A percentile compares a stretch with the other conserved stretches of the same genome.
Conservation (phyloP, 305 asterid species). For the Striga hermonthica region DNA sequence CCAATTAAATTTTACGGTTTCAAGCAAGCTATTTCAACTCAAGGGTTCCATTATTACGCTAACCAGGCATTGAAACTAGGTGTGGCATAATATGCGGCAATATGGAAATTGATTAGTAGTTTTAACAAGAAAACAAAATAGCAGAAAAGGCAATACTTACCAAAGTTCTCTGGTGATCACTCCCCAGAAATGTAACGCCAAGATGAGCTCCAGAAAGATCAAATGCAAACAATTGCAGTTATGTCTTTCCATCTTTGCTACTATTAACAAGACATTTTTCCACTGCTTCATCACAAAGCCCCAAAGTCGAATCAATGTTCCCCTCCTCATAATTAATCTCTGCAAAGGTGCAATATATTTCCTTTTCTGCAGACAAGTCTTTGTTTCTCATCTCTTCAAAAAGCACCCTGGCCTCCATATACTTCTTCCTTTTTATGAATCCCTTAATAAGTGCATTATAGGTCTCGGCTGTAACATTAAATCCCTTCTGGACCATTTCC, state of each 20-base stretch:
- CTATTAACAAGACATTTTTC: constrained; percentile 50
- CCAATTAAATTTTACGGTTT: background rate
- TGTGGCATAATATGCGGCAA: constrained; percentile 9
- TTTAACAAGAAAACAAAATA: constrained; percentile 12
- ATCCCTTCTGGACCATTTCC: constrained; percentile 72
- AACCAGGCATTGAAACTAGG: background rate
- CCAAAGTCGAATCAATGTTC: constrained; percentile 62
- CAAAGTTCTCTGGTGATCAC: constrained; percentile 24
- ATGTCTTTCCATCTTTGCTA: constrained; percentile 36
- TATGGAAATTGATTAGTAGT: constrained; percentile 12
- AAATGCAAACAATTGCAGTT: constrained; percentile 19
- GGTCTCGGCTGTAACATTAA: constrained; percentile 47
- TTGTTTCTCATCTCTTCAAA: constrained; percentile 81
- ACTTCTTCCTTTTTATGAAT: constrained; percentile 74
- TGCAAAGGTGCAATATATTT: constrained; percentile 55
- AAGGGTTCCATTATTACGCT: background rate
- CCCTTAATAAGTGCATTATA: constrained; percentile 79
- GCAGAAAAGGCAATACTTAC: constrained; percentile 33
- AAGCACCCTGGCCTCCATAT: constrained; percentile 61
- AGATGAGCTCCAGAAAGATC: constrained; percentile 29
- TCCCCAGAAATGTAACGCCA: constrained; percentile 18
- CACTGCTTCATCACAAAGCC: constrained; percentile 82
- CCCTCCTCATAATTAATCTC: constrained; percentile 81
- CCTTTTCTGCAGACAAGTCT: constrained; percentile 54
- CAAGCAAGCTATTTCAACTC: background rate